Percentiles rank a stretch among this genome's conserved stretches.
Conservation (phyloP, 2,329 filamentous ascomycete species). For the Monosporascus sp. region DNA sequence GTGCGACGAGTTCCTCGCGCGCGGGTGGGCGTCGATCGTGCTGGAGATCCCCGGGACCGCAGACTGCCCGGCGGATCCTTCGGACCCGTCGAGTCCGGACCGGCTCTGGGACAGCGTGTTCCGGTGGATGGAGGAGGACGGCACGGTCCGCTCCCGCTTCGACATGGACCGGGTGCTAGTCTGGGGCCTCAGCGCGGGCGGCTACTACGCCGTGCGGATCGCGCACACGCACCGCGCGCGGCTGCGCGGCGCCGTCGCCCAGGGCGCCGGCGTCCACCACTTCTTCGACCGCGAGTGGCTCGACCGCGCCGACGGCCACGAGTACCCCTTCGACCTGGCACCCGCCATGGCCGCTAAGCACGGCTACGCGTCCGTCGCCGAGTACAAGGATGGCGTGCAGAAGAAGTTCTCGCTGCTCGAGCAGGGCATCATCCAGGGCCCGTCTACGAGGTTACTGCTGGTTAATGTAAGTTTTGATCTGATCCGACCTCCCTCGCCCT, state of each 20-base stretch:
- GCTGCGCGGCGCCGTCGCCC: slow-evolving; percentile 53
- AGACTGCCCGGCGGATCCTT: slow-evolving; percentile 59
- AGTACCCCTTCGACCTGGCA: slow-evolving; percentile 57
- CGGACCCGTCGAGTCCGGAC: slow-evolving; percentile 55
- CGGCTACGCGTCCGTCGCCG: slow-evolving; percentile 51
- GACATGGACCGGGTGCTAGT: slow-evolving; percentile 52
- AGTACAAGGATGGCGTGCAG: slow-evolving; percentile 49
- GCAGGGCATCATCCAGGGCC: slow-evolving; percentile 49
- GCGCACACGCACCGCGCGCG: slow-evolving; percentile 58
- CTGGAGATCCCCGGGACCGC: slow-evolving; percentile 63
- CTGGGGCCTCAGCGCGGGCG: slow-evolving; percentile 62
- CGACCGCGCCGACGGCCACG: slow-evolving; percentile 56
- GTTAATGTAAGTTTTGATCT: slow-evolving; percentile 45
- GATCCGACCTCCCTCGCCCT: background rate
- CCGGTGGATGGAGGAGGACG: slow-evolving; percentile 47
- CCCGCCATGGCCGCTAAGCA: slow-evolving; percentile 57
- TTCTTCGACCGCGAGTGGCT: slow-evolving; percentile 58
- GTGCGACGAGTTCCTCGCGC: slow-evolving; percentile 54
- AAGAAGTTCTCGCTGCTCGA: slow-evolving; percentile 59
- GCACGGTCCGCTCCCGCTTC: slow-evolving; percentile 30
- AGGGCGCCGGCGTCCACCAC: slow-evolving; percentile 59
- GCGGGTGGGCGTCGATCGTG: slow-evolving; percentile 59
- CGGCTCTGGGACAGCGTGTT: slow-evolving; percentile 58
- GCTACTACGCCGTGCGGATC: slow-evolving; percentile 63
- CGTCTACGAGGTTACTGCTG: slow-evolving; percentile 52